Percentiles rank a stretch among this genome's conserved stretches.
Conservation (phyloP, 129 eudicot species). For the Centaurea solstitialis region DNA sequence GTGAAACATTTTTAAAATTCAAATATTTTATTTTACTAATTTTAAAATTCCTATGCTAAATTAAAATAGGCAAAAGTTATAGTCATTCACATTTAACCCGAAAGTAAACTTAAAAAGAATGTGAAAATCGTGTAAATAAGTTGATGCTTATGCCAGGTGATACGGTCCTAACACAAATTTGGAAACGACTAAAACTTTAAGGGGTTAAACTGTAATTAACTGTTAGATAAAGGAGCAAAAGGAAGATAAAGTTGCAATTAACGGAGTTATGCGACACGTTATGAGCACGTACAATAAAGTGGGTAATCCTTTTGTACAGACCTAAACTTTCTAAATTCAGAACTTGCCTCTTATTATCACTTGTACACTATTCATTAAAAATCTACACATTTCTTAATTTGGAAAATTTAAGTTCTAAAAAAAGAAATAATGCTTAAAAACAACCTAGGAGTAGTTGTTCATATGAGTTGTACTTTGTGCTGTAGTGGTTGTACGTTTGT, state of each 20-base stretch:
- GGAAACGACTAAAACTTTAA: not conserved
- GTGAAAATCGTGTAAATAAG: not conserved
- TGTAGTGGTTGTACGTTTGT: not conserved
- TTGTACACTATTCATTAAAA: not conserved
- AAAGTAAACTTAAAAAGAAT: not conserved
- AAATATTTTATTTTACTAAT: too few relatives aligned
- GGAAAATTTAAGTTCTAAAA: not conserved
- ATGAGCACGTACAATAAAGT: conserved; percentile 2
- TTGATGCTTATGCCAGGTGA: not conserved
- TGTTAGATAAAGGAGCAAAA: not conserved
- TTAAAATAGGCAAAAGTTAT: too few relatives aligned
- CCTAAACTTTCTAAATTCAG: not conserved
- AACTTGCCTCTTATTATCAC: not conserved
- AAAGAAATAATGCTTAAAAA: not conserved
- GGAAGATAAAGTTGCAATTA: not conserved
- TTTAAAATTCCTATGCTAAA: too few relatives aligned
- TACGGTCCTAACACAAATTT: not conserved
- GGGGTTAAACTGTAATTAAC: not conserved
- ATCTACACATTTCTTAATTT: not conserved
- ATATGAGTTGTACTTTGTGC: not conserved
- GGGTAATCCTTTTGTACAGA: not conserved
- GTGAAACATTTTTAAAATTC: too few relatives aligned
- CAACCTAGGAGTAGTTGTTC: too few relatives aligned
- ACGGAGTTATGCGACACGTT: conserved; percentile 8
- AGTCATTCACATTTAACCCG: not conserved